These are phyloP conservation scores for Pythium plurisporium DNA, from an alignment of 352 stramenopile genomes.

Conservation along the genomic window DNA sequence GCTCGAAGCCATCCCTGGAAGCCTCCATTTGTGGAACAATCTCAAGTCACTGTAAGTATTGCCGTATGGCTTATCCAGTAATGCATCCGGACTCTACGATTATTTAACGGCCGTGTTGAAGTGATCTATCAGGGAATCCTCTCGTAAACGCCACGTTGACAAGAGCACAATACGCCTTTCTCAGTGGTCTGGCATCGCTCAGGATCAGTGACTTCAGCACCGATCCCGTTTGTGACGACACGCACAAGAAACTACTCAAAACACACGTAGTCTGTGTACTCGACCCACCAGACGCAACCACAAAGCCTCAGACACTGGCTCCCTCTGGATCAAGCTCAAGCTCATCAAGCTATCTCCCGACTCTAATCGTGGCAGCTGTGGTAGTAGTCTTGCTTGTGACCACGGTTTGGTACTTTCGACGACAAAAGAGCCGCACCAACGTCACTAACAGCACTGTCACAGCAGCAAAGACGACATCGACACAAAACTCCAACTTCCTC, in stretches of 20 bases:
- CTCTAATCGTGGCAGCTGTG: no score
- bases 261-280: slow-evolving; percentile 2
- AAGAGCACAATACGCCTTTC: background rate
- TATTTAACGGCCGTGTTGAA: no score
- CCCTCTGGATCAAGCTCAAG: no score
- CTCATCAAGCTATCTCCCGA: no score
- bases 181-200: slow-evolving; percentile 1
- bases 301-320: no score
- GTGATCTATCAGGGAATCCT: slow-evolving; percentile 7
- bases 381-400: no score
- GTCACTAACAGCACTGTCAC: no score
- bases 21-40: slow-evolving; percentile 4
- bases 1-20: slow-evolving; percentile 2
- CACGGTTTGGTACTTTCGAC: background rate
- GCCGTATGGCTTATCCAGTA: no score
- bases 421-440: background rate
- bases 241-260: background rate
- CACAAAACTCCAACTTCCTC: background rate
- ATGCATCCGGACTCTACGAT: no score
- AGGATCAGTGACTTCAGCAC: background rate
- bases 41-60: slow-evolving; percentile 12
- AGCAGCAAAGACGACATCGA: background rate
- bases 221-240: background rate
- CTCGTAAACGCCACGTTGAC: background rate
- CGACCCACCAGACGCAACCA: background rate